Evolutionary conservation across 176 grass and related monocot species (phyloP).

Genomic region (Aegilops tauschii): DNA sequence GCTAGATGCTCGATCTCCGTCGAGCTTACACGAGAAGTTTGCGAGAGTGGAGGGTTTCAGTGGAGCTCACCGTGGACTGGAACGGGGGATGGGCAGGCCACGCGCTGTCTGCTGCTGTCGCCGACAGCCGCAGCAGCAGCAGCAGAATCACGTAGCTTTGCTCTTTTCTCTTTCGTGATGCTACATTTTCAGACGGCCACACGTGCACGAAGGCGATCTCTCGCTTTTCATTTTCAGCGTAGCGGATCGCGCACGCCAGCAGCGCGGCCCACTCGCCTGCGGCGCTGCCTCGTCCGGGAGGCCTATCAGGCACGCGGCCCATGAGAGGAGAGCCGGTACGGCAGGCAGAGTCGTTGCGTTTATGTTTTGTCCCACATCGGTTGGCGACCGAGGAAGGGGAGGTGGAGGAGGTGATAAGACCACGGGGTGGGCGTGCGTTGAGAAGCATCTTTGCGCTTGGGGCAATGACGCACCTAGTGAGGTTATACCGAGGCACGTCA

Average conservation of each 20-base stretch:
- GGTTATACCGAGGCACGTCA: constrained; percentile 61
- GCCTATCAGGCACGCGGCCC: background rate
- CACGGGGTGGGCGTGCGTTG: background rate
- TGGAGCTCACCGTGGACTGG: background rate
- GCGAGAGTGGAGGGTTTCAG: background rate
- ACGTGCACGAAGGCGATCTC: no score
- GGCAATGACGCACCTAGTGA: constrained; percentile 92
- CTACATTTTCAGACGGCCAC: background rate
- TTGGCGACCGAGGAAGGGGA: background rate
- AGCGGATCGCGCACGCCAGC: background rate
- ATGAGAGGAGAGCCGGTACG: background rate
- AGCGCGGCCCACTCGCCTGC: background rate
- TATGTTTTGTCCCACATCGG: background rate
- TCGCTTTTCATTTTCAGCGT: background rate
- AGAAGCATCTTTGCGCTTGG: constrained; percentile 81
- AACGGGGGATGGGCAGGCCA: background rate
- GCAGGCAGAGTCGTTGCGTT: background rate
- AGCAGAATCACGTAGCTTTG: background rate
- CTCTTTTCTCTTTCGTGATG: background rate
- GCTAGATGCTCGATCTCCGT: background rate
- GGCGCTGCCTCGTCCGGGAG: background rate
- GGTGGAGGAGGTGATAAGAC: background rate
- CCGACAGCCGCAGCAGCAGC: background rate
- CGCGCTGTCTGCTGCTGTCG: background rate
- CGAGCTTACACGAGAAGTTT: background rate